These are phyloP conservation scores for Starmera caribaea DNA, from an alignment of 805 yeast genomes.

Conservation along the genomic window DNA sequence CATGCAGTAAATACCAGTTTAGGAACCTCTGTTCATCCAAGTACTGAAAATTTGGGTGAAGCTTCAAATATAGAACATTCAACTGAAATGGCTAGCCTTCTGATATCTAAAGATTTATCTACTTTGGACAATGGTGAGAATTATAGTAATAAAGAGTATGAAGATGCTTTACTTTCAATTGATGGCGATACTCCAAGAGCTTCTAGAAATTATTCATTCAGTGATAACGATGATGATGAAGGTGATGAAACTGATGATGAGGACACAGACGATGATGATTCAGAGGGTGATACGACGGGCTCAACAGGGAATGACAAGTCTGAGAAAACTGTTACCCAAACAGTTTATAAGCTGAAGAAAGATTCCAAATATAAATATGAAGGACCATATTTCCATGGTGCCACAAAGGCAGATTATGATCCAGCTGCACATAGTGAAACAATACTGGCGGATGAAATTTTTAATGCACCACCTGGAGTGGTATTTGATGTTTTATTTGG, in stretches of 20 bases:
- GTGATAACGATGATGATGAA: slow-evolving; percentile 15
- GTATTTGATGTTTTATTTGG: slow-evolving; percentile 69
- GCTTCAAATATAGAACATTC: too few relatives aligned
- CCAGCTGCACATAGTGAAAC: slow-evolving; percentile 40
- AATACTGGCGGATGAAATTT: slow-evolving; percentile 38
- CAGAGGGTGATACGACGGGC: slow-evolving; percentile 14
- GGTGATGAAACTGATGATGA: slow-evolving; percentile 11
- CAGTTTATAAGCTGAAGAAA: slow-evolving; percentile 26
- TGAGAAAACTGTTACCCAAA: slow-evolving; percentile 9
- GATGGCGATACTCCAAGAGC: slow-evolving; percentile 25
- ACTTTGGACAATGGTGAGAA: slow-evolving; percentile 6
- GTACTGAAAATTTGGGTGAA: slow-evolving; percentile 2
- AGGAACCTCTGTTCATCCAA: not conserved
- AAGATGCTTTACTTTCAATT: slow-evolving; percentile 33
- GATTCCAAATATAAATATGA: slow-evolving; percentile 33
- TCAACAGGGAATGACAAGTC: slow-evolving; percentile 4
- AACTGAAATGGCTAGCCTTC: slow-evolving; percentile 3
- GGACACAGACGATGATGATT: slow-evolving; percentile 15
- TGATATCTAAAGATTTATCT: slow-evolving; percentile 10
- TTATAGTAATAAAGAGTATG: slow-evolving; percentile 15
- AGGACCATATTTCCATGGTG: slow-evolving; percentile 59
- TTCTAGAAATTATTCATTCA: slow-evolving; percentile 12
- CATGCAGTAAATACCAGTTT: not conserved
- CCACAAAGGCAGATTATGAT: slow-evolving; percentile 41
- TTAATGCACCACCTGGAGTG: slow-evolving; percentile 71